Base-by-base conservation (phyloP, 2,329 filamentous ascomycete genomes). In the Thelonectria discophora region DNA sequence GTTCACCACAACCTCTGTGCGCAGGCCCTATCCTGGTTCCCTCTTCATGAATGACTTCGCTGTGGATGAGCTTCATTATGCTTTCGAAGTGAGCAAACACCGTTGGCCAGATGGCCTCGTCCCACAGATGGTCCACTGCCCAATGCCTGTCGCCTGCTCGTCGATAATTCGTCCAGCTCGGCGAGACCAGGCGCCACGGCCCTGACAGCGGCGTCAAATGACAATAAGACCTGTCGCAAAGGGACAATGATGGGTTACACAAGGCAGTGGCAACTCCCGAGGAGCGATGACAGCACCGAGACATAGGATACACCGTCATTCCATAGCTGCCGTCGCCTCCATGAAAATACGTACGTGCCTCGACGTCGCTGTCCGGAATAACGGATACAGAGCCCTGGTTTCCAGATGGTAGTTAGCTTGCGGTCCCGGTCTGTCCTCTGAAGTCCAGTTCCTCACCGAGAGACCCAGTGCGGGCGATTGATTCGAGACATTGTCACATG, bases 401-500 rank as follows among this genome's bases (percentile, higher is more conserved):
- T 30, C 27, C 8, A 30, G 27, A 30, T 30, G 2, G 27, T 30
- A 30, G 27, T 30, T 30, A 30, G 27, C 27, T 30, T 30, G 27
- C 27, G 27, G 27, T 30, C 27, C 27, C 27, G 45, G 13, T 21
- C 49, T 32, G 17, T 8, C 15, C 8, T 10, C 27, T 13, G 32
- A 39, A 48, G 15, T 32, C 46, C 32, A 45, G 34, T 30, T 37
- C 34, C 15, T 37, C 34, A 37, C 34, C 34, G 34, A 34, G 15
- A 37, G 34, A 37, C 15, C 34, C 34, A 37, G 34, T 37, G 34
- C 34, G 34, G 27, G 46, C 46, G 47, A 56, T 52, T 37, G 60
- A 53, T 18, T 40, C 60, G 57, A 62, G 53, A 69, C 64, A 64
- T 55, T 52, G 56, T 70, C 69, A 67, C 69, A 70, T 68, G 69